phyloP scores from a whole-genome alignment of 1,284 basidiomycete genomes.

The Rhodotorula sp. region DNA sequence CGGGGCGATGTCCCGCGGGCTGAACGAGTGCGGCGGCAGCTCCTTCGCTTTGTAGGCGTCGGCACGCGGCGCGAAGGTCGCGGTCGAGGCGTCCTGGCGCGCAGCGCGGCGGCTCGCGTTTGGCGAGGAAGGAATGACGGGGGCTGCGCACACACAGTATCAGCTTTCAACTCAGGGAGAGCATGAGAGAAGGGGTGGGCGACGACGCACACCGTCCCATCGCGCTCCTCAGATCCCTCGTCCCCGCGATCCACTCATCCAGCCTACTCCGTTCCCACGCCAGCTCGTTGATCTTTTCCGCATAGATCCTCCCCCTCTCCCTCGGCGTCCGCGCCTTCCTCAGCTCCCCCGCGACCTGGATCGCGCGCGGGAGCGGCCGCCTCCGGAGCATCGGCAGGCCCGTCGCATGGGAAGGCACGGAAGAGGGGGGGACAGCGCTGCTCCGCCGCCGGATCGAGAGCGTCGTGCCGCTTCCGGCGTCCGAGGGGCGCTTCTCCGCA shows the following conservation, averaged over 20 bases:
- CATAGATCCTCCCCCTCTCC: conserved; percentile 76
- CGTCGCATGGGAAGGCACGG: neutral
- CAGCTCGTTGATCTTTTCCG: conserved; percentile 79
- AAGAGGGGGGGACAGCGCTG: neutral
- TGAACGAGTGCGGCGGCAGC: conserved; percentile 17
- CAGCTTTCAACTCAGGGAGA: neutral
- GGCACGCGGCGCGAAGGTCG: conserved; percentile 29
- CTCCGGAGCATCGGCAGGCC: conserved; percentile 6
- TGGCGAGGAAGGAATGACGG: conserved; percentile 1
- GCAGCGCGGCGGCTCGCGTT: neutral
- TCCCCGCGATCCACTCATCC: conserved; percentile 62
- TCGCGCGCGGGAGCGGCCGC: conserved; percentile 32
- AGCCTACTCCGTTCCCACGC: conserved; percentile 75
- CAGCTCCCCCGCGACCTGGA: conserved; percentile 57
- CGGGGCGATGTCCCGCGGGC: conserved; percentile 15
- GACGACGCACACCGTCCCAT: neutral
- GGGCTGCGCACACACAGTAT: conserved; percentile 4
- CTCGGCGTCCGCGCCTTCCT: conserved; percentile 61
- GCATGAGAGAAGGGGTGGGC: neutral
- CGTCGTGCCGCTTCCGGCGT: neutral
- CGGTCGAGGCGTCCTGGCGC: conserved; percentile 23
- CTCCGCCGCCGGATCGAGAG: neutral
- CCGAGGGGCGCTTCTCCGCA: neutral
- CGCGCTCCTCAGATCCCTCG: neutral
- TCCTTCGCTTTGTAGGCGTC: conserved; percentile 31